Evolutionary conservation across 768 basidiomycete species (phyloP).

Genomic region (Lentinula sp.): DNA sequence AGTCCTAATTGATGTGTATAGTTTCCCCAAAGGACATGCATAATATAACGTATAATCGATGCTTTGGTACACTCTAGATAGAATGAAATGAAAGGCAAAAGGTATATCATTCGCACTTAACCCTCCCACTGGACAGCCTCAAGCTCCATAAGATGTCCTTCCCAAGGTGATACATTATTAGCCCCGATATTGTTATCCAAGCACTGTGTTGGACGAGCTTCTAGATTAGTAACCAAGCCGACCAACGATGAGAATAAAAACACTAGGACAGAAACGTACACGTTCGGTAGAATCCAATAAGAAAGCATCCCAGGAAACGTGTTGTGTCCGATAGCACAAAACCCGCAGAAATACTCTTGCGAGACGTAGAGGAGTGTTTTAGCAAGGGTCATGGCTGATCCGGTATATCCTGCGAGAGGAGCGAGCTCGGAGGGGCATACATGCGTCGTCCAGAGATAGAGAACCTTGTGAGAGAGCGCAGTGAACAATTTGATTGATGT

Average conservation of each 20-base stretch:
- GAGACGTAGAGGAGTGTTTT: conserved; percentile 83
- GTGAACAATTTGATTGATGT: background rate
- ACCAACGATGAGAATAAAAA: background rate
- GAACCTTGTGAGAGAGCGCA: conserved; percentile 36
- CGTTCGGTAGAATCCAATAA: conserved; percentile 76
- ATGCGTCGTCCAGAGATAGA: conserved; percentile 73
- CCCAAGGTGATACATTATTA: conserved; percentile 3
- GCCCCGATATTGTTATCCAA: background rate
- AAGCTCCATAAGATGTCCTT: background rate
- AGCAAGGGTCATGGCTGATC: conserved; percentile 71
- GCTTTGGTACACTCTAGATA: background rate
- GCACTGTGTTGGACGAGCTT: background rate
- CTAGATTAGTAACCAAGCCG: background rate
- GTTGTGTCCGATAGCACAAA: conserved; percentile 76
- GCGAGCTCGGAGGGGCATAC: conserved; percentile 57
- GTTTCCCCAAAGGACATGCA: no score
- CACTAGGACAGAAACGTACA: conserved; percentile 37
- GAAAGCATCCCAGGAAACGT: conserved; percentile 38
- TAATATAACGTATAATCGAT: background rate
- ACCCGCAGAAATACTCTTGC: conserved; percentile 75
- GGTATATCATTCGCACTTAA: background rate
- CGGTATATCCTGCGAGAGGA: conserved; percentile 61
- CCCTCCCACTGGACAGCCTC: background rate
- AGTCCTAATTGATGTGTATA: no score
- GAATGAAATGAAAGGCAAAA: background rate